phyloP scores from a whole-genome alignment of 768 basidiomycete species.

The Pleurotus giganteus region DNA sequence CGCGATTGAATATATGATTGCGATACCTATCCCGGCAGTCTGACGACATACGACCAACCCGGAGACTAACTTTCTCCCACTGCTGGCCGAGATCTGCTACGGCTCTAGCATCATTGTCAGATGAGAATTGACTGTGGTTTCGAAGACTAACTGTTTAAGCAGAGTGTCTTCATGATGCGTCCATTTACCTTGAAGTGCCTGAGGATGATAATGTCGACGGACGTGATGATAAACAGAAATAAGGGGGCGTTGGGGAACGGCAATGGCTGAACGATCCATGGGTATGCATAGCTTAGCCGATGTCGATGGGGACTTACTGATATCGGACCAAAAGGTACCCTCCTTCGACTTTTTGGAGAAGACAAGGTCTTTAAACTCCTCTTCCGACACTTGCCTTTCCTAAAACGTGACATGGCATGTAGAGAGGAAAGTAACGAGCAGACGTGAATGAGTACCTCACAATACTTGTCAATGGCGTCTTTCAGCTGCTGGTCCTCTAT shows the following conservation, averaged over 20 bases:
- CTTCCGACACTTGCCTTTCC: slow-evolving; percentile 50
- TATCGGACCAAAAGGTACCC: slow-evolving; percentile 74
- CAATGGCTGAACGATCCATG: slow-evolving; percentile 45
- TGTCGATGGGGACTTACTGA: slow-evolving; percentile 49
- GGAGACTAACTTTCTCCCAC: slow-evolving; percentile 75
- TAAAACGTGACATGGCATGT: slow-evolving; percentile 22
- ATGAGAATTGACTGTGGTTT: background rate
- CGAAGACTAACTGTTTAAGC: slow-evolving; percentile 56
- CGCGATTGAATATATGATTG: slow-evolving; percentile 73
- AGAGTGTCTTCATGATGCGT: slow-evolving; percentile 57
- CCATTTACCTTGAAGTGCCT: slow-evolving; percentile 73
- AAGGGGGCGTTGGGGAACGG: slow-evolving; percentile 74
- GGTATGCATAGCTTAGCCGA: background rate
- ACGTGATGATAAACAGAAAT: slow-evolving; percentile 85
- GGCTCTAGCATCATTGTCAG: slow-evolving; percentile 43
- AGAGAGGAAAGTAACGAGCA: background rate
- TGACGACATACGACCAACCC: slow-evolving; percentile 71
- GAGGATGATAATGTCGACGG: slow-evolving; percentile 65
- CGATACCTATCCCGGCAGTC: slow-evolving; percentile 87
- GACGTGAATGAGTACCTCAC: slow-evolving; percentile 40
- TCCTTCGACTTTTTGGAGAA: slow-evolving; percentile 67
- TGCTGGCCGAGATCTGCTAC: slow-evolving; percentile 68
- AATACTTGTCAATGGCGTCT: slow-evolving; percentile 63
- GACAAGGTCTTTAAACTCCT: slow-evolving; percentile 60
- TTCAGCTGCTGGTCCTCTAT: slow-evolving; percentile 69